Conservation (phyloP, 1,139 yeast species). For the Yamadazyma atlantica region DNA sequence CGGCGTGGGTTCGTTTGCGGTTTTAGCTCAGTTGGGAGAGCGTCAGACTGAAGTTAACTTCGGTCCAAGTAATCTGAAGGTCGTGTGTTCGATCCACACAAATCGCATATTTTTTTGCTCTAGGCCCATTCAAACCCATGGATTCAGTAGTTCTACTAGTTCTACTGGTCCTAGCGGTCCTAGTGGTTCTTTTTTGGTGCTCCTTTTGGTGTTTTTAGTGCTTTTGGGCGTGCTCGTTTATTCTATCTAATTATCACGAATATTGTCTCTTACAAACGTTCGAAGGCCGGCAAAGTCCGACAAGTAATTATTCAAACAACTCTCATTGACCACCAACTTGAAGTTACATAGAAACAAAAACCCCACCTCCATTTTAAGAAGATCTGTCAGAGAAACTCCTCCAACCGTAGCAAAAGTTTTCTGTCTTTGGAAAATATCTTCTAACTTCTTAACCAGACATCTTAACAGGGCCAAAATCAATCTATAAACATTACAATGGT, state of each 20-base stretch:
- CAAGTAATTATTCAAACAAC: constrained; percentile 33
- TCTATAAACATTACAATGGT: constrained; percentile 37
- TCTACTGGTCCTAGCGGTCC: neutral
- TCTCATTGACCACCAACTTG: constrained; percentile 38
- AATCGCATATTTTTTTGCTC: constrained; percentile 34
- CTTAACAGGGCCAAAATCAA: constrained; percentile 43
- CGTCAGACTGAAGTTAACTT: constrained; percentile 51
- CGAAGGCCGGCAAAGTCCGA: constrained; percentile 13
- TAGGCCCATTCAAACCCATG: too few relatives aligned
- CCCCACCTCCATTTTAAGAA: constrained; percentile 40
- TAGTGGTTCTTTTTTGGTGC: too few relatives aligned
- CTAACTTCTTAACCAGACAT: constrained; percentile 44
- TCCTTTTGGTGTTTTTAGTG: too few relatives aligned
- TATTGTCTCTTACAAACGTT: constrained; percentile 11
- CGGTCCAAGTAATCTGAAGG: constrained; percentile 49
- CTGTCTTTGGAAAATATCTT: constrained; percentile 47
- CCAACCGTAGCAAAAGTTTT: constrained; percentile 45
- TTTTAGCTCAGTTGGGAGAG: constrained; percentile 58
- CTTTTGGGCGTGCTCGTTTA: too few relatives aligned
- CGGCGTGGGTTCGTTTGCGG: constrained; percentile 22
- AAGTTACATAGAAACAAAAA: constrained; percentile 44
- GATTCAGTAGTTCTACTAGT: too few relatives aligned
- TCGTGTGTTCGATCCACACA: constrained; percentile 60
- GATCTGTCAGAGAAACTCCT: constrained; percentile 40
- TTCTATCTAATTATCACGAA: too few relatives aligned